These are phyloP conservation scores for Fusarium hostae DNA, from an alignment of 2,329 filamentous ascomycete genomes.

Conservation along the genomic window DNA sequence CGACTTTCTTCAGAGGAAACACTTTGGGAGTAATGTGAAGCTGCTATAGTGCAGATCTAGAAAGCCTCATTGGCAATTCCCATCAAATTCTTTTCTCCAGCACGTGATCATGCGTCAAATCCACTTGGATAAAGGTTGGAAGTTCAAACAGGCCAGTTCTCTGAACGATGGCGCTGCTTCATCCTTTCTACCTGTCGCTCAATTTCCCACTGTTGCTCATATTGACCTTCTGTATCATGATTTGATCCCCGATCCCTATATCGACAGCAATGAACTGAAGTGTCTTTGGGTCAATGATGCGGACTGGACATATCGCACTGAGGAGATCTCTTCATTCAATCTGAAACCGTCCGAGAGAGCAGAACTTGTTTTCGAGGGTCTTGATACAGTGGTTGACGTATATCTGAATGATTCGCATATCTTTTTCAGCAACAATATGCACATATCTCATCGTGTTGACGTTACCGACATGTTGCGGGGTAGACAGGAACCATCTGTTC, in stretches of 20 bases:
- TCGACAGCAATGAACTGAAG: constrained; percentile 3
- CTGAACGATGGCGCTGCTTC: background rate
- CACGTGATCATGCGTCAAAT: background rate
- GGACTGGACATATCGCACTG: background rate
- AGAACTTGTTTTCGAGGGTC: background rate
- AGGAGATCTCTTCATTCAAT: background rate
- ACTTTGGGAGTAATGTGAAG: no score
- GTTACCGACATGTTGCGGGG: rapidly evolving
- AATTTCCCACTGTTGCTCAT: constrained; percentile 4
- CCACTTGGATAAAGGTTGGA: background rate
- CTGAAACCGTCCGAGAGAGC: background rate
- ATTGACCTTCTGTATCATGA: background rate
- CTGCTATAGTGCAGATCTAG: no score
- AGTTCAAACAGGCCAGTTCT: background rate
- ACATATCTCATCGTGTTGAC: rapidly evolving
- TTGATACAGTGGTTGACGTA: background rate
- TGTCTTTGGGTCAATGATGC: constrained; percentile 16
- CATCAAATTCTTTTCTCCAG: rapidly evolving
- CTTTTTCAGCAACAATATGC: constrained; percentile 8
- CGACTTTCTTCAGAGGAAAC: rapidly evolving
- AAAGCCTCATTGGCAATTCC: rapidly evolving
- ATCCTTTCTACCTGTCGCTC: background rate
- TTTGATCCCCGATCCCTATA: background rate
- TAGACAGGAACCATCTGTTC: rapidly evolving
- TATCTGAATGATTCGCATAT: background rate